Base-by-base conservation (phyloP, 2,329 filamentous ascomycete species). In the Didymella exigua region DNA sequence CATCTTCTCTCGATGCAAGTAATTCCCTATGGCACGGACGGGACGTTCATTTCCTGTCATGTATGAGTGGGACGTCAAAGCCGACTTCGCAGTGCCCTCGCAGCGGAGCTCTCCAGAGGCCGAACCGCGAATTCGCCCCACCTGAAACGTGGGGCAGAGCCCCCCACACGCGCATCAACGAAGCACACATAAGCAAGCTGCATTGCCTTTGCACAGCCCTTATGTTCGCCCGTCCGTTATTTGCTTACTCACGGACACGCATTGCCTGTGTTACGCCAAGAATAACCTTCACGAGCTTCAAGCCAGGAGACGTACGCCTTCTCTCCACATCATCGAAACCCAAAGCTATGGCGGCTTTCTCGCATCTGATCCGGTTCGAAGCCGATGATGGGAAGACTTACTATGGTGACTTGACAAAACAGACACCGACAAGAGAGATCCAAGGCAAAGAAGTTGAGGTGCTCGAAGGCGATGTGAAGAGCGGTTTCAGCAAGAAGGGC, bases 301-400 rank as follows among this genome's bases (percentile, higher is more conserved):
- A 14, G 4, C n/a, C 30, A 21, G 18, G 9, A 4, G 11, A 33
- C n/a, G 21, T 18, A 21, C 40, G 13, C 14, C 38, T 36, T 40
- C 23, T 50, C 18, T 47, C 41, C 19, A 55, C 46, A 30, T 49
- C 42, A 50, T 50, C 36, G 18, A 45, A 13, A 34, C 11, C 30
- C 5, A 36, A 21, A 42, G 53, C 33, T 13, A 68, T 67, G 66
- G 54, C 65, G 23, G 37, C 62, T 8, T 75, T 75, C 47, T 67
- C 73, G 38, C 61, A 72, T 21, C 53, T 75, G 37, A 70, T 75
- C 16, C 61, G 73, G 1, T 75, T 75, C 46, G 53, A 67, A 29
- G 63, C 58, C 19, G 56, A 70, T 5, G 66, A 69, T 27, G 72
- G 71, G 2, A 66, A 69, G 42, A 62, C 57, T 0, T 60, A 65